Conservation (phyloP, 2,329 filamentous ascomycete species). For the Fusarium foetens region DNA sequence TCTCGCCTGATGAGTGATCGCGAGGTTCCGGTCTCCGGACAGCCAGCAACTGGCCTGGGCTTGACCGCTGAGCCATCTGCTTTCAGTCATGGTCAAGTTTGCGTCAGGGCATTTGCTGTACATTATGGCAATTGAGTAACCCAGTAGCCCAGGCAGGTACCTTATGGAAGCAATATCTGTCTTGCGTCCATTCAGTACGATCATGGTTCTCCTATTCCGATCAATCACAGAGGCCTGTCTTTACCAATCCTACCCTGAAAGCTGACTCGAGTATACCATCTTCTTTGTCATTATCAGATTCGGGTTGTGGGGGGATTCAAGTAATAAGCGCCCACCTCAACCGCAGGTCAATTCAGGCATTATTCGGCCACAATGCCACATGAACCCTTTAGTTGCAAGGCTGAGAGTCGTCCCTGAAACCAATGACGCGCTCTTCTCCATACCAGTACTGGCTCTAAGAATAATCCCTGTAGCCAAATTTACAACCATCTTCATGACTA, state of each 20-base stretch:
- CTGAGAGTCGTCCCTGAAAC: conserved; percentile 33
- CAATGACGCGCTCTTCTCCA: conserved; percentile 38
- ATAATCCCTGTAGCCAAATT: conserved; percentile 14
- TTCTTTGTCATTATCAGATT: conserved; percentile 20
- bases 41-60: conserved; percentile 26
- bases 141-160: neutral
- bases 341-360: neutral
- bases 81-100: conserved; percentile 7
- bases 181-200: neutral
- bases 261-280: neutral
- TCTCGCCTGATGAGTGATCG: conserved; percentile 36
- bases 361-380: neutral
- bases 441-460: neutral
- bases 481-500: conserved; percentile 5
- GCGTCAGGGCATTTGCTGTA: neutral
- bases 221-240: neutral
- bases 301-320: conserved; percentile 34
- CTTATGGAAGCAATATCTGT: neutral
- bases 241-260: neutral
- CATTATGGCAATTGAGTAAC: neutral
- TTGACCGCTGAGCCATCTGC: conserved; percentile 20
- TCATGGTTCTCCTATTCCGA: neutral
- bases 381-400: conserved; percentile 15
- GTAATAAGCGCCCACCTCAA: neutral
- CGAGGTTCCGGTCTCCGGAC: conserved; percentile 42